Base-by-base conservation (phyloP, 164 flowering plant genomes). In the Vitis amurensis region DNA sequence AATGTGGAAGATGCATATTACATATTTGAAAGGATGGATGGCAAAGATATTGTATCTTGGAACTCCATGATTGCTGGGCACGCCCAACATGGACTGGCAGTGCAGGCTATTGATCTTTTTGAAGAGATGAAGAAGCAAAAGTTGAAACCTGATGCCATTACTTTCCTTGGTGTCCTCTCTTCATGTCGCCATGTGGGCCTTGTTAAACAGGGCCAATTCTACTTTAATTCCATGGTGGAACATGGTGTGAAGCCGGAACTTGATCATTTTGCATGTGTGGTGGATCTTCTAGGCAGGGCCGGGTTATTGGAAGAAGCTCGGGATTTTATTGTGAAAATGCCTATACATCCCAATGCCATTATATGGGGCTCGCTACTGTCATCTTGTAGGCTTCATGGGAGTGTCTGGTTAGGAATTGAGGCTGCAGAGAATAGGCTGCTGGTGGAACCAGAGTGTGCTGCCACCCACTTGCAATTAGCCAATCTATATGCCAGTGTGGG, bases 121-220 rank as follows among this genome's bases (percentile, higher is more conserved):
- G 75, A 81, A 67, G 70, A 73, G 44, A 87, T 89, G 93, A 75
- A 71, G 76, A 66, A 71, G 14, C 70, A 70, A 29, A 73, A 64
- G 7, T 63, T 85, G 8, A 62, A 66, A 59, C 91, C 91, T 0
- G 90, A 89, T 71, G 81, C 77, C 65, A 77, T 91, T 30, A 87
- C 92, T 47, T 89, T 79, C 66, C 88, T 91, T 23, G 83, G 85
- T 7, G 68, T 91, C 11, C 79, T 91, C 11, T 91, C 91, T 30
- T 84, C 88, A 8, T 91, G 96, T 69, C 84, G 91, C 1, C 93
- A 91, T 72, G 85, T 77, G 3, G 91, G 96, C 59, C 83, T 89
- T 16, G 80, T 89, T 30, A 79, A 81, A 66, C 57, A 82, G 61
- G 89, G 91, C 8, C 68, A 74, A 48, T 5, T 10, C 0, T 85